Conservation (phyloP, 495 filamentous ascomycete species). For the Aspergillus olivimuriae region DNA sequence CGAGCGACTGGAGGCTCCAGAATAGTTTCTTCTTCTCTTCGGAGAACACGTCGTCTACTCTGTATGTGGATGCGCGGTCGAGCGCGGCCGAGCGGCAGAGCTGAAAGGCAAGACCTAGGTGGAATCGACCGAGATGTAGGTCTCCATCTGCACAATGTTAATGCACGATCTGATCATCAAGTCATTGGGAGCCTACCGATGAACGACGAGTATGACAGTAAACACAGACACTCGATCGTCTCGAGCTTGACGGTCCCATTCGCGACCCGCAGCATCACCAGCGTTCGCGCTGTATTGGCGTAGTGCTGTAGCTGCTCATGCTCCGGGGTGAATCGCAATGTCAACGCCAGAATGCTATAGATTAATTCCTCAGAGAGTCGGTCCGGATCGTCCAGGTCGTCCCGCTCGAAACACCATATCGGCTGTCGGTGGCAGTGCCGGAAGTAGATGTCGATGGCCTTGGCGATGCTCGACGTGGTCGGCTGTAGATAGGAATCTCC, state of each 20-base stretch:
- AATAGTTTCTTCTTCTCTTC: conserved; percentile 41
- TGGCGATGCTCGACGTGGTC: conserved; percentile 22
- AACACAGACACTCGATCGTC: conserved; percentile 40
- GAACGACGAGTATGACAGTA: conserved; percentile 39
- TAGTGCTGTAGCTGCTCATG: conserved; percentile 32
- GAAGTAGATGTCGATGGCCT: conserved; percentile 36
- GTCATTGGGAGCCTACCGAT: conserved; percentile 21
- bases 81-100: conserved; percentile 40
- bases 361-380: conserved; percentile 35
- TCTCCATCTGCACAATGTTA: conserved; percentile 38
- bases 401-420: conserved; percentile 42
- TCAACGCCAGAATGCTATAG: conserved; percentile 38
- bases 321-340: conserved; percentile 35
- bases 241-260: conserved; percentile 40
- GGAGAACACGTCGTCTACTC: conserved; percentile 17
- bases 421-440: conserved; percentile 43
- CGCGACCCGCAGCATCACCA: conserved; percentile 43
- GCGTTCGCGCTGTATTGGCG: conserved; percentile 32
- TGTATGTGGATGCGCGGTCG: conserved; percentile 31
- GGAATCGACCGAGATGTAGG: conserved; percentile 33
- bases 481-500: conserved; percentile 26
- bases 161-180: too few species aligned
- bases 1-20: conserved; percentile 39
- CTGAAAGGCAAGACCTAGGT: conserved; percentile 38
- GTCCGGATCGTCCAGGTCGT: conserved; percentile 33